Evolutionary conservation across 176 grass and related monocot genomes (phyloP).

Genomic region (Themeda triandra): DNA sequence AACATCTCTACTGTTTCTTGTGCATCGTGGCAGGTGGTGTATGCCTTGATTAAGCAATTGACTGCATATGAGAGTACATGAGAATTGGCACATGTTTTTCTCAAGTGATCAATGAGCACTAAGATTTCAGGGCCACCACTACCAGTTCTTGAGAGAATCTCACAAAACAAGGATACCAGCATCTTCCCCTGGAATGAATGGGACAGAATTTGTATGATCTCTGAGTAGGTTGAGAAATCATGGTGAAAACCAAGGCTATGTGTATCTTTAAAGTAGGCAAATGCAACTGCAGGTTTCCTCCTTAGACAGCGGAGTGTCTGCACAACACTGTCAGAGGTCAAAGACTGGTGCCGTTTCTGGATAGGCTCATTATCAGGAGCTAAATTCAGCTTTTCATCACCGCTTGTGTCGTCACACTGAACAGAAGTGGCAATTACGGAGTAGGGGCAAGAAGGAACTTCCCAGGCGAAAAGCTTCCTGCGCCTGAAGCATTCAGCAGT

Average conservation of each 20-base stretch:
- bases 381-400: slow-evolving; percentile 43
- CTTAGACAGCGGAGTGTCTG: slow-evolving; percentile 36
- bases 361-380: not conserved
- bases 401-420: slow-evolving; percentile 39
- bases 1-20: slow-evolving; percentile 37
- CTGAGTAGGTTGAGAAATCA: slow-evolving; percentile 49
- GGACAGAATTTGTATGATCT: slow-evolving; percentile 45
- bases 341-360: not conserved
- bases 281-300: slow-evolving; percentile 37
- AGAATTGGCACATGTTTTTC: not conserved
- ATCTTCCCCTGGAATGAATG: slow-evolving; percentile 28
- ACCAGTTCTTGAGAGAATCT: slow-evolving; percentile 25
- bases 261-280: slow-evolving; percentile 64
- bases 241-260: slow-evolving; percentile 53
- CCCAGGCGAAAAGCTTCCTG: not conserved
- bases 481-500: slow-evolving; percentile 24
- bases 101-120: slow-evolving; percentile 43
- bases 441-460: not conserved
- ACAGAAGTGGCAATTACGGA: not conserved
- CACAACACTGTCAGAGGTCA: slow-evolving; percentile 37
- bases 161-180: slow-evolving; percentile 47
- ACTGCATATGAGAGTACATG: slow-evolving; percentile 27
- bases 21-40: slow-evolving; percentile 16
- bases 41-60: slow-evolving; percentile 58
- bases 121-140: slow-evolving; percentile 29